Evolutionary conservation across 257 asterid species (phyloP).

Genomic region (Fraxinus pennsylvanica): DNA sequence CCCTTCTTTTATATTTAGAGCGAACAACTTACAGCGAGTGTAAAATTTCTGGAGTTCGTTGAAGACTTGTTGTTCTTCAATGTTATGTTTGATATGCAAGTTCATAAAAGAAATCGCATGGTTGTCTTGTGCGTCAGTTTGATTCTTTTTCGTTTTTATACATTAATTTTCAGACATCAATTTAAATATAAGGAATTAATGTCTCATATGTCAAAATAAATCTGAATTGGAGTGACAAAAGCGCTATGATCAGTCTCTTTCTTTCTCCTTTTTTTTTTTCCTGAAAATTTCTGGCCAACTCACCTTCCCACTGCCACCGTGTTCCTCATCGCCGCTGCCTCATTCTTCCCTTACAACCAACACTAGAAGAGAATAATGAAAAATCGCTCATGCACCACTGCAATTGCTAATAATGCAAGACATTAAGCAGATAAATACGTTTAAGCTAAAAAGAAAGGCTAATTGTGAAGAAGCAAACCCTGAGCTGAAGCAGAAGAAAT

Average conservation of each 20-base stretch:
- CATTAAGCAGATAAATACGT: not conserved
- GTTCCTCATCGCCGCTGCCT: no score
- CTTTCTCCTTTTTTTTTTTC: no score
- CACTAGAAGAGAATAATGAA: not conserved
- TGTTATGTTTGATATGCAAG: not conserved
- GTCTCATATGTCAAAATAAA: not conserved
- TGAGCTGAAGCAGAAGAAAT: not conserved
- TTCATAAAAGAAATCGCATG: not conserved
- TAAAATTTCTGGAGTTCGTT: not conserved
- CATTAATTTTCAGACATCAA: not conserved
- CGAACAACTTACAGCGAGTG: not conserved
- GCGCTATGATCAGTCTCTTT: not conserved
- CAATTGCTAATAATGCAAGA: not conserved
- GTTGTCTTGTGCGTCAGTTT: not conserved
- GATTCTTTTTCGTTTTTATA: not conserved
- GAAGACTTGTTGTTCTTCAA: not conserved
- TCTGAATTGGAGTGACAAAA: no score
- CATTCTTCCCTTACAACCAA: not conserved
- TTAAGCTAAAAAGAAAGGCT: not conserved
- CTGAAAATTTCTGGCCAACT: not conserved
- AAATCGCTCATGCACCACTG: not conserved
- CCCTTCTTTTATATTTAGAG: not conserved
- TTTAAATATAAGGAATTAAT: not conserved
- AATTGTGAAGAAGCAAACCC: no score
- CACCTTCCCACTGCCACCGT: not conserved